These are phyloP conservation scores for Neonectria hederae DNA, from an alignment of 2,329 filamentous ascomycete genomes.

Conservation along the genomic window DNA sequence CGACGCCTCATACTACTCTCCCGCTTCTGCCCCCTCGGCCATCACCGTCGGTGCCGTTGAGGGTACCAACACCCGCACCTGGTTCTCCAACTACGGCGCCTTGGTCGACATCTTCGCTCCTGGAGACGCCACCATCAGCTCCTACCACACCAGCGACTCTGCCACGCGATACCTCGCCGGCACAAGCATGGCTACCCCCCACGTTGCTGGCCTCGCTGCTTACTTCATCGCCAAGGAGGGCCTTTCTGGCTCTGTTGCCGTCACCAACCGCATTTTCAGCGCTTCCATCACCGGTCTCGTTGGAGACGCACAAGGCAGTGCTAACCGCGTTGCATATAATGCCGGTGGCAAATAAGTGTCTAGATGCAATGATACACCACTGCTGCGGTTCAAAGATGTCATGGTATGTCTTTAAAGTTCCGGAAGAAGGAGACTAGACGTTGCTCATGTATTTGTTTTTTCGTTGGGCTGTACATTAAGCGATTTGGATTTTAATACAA, in stretches of 20 bases:
- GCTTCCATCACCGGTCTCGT: slow-evolving; percentile 2
- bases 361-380: background rate
- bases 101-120: slow-evolving; percentile 21
- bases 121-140: slow-evolving; percentile 5
- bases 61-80: background rate
- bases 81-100: slow-evolving; percentile 17
- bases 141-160: background rate
- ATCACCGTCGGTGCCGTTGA: slow-evolving; percentile 17
- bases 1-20: slow-evolving; percentile 6
- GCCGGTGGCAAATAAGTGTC: slow-evolving; percentile 7
- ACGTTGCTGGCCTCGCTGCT: slow-evolving; percentile 69
- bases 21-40: slow-evolving; percentile 12
- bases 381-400: background rate
- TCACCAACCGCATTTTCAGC: slow-evolving; percentile 18
- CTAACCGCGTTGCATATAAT: slow-evolving; percentile 18
- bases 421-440: background rate
- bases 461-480: background rate
- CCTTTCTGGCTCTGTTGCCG: background rate
- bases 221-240: slow-evolving; percentile 59
- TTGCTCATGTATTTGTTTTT: background rate
- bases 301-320: background rate
- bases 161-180: slow-evolving; percentile 9
- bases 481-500: too few relatives aligned
- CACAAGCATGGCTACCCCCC: slow-evolving; percentile 58
- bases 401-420: background rate